Evolutionary conservation across 345 rosid species (phyloP).

Genomic region (Zanthoxylum bungeanum): DNA sequence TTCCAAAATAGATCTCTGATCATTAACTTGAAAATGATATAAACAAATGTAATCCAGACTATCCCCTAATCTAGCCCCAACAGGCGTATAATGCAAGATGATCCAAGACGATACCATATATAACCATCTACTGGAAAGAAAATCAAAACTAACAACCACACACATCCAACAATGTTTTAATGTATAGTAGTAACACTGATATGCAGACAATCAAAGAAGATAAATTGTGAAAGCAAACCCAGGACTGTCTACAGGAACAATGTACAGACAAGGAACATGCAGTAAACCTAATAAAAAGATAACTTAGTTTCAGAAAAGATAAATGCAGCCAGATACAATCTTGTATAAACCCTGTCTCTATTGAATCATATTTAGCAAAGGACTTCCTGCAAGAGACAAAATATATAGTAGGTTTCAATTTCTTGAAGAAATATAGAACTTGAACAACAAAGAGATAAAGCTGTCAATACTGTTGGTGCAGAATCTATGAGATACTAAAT

Average conservation of each 20-base stretch:
- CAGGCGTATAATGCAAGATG: neutral
- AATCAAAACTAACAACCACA: neutral
- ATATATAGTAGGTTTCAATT: neutral
- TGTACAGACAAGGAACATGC: neutral
- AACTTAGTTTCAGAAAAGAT: neutral
- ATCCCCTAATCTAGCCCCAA: neutral
- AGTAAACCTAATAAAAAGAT: neutral
- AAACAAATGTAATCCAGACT: neutral
- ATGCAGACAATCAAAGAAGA: neutral
- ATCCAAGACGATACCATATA: neutral
- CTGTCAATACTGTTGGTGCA: neutral
- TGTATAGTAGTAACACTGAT: neutral
- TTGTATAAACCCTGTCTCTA: neutral
- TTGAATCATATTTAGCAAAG: neutral
- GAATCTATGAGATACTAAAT: neutral
- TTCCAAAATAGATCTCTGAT: neutral
- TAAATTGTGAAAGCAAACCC: constrained; percentile 3
- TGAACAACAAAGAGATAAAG: neutral
- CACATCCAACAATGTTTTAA: neutral
- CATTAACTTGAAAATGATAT: neutral
- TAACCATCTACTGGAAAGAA: neutral
- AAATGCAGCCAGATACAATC: neutral
- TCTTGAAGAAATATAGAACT: neutral
- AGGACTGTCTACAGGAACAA: neutral
- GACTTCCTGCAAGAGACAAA: constrained; percentile 19